phyloP scores from a whole-genome alignment of 2,329 filamentous ascomycete species.

The Paramyrothecium roridum region DNA sequence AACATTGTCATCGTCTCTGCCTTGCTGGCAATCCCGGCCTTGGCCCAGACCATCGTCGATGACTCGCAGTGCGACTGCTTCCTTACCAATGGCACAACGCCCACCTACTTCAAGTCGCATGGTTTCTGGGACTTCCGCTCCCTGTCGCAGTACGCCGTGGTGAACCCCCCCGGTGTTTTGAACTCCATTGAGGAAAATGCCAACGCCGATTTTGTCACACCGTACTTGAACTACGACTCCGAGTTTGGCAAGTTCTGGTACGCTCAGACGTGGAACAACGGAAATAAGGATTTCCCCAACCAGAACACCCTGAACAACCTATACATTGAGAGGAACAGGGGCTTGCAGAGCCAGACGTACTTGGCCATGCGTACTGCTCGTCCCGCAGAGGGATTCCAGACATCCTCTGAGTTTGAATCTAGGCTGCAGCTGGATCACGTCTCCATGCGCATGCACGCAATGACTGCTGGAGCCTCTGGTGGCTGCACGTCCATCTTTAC shows the following conservation, averaged over 20 bases:
- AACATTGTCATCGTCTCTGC: constrained; percentile 13
- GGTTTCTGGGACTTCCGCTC: constrained; percentile 27
- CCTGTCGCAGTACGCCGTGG: constrained; percentile 18
- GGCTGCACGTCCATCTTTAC: neutral
- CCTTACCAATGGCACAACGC: constrained; percentile 17
- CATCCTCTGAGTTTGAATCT: neutral
- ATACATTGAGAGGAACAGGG: neutral
- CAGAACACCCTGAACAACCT: neutral
- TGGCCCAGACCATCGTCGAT: constrained; percentile 13
- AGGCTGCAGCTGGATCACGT: neutral
- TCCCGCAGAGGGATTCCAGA: neutral
- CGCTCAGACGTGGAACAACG: neutral
- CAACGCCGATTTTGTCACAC: neutral
- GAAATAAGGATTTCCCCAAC: neutral
- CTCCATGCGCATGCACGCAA: neutral
- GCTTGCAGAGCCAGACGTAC: neutral
- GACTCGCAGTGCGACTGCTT: constrained; percentile 25
- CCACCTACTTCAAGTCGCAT: constrained; percentile 20
- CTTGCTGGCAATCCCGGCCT: constrained; percentile 15
- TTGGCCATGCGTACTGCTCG: neutral
- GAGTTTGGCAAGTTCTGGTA: neutral
- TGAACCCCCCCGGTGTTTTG: constrained; percentile 2
- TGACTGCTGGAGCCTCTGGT: neutral
- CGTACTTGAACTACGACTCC: neutral
- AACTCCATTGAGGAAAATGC: neutral